Percentiles rank a stretch among this genome's conserved stretches.
phyloP scores from a whole-genome alignment of 441 rosid species.

The Breynia disticha region DNA sequence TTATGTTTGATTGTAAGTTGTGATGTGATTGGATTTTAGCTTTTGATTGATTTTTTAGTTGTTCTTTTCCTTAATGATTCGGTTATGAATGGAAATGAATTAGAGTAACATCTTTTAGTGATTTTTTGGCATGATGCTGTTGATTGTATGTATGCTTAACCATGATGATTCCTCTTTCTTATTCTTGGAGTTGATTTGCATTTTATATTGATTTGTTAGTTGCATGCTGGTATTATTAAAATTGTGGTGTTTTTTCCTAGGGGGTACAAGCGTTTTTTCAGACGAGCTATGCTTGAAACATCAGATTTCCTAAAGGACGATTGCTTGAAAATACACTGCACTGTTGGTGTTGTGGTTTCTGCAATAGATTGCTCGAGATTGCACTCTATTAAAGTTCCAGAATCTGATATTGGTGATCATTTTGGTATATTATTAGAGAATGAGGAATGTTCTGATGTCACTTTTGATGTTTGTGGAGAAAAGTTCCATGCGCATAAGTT shows the following conservation, averaged over 20 bases:
- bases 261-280: slow-evolving; percentile 48
- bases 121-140: no score
- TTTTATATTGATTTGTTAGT: no score
- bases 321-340: slow-evolving; percentile 46
- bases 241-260: slow-evolving; percentile 14
- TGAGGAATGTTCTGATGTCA: slow-evolving; percentile 36
- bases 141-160: no score
- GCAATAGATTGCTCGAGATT: slow-evolving; percentile 29
- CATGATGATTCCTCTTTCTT: neutral
- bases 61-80: no score
- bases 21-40: no score
- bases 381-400: slow-evolving; percentile 34
- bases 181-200: neutral
- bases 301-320: slow-evolving; percentile 46
- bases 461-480: slow-evolving; percentile 38
- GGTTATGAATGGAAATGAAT: no score
- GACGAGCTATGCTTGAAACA: slow-evolving; percentile 39
- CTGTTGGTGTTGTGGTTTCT: slow-evolving; percentile 49
- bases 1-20: no score
- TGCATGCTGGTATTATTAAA: neutral
- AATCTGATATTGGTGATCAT: slow-evolving; percentile 37
- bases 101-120: no score
- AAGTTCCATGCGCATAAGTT: slow-evolving; percentile 46
- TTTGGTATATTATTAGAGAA: slow-evolving; percentile 39
- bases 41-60: no score